Evolutionary conservation across 257 asterid species (phyloP), one percentile per base, ranked within the genome.

Genomic region (Primulina tabacum): DNA sequence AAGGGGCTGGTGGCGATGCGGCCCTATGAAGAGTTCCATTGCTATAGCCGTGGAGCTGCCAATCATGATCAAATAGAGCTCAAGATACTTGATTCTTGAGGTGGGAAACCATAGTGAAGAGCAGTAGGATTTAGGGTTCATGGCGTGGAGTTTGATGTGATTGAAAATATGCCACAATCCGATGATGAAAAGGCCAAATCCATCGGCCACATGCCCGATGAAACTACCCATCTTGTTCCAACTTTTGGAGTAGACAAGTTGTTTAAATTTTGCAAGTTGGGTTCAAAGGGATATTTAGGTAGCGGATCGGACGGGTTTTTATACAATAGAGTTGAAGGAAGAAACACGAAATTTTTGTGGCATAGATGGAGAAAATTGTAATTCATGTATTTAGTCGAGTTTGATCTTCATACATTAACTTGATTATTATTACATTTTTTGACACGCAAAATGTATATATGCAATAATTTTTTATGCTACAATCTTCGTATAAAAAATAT

Each of bases 131-230:
- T 63, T 75, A 4, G 86, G 81, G 32, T 78, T 62, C 2, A 59
- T 26, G 24, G 35, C 64, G 66, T 81, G 81, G 38, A 78, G 73
- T 28, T 63, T 78, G 40, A 66, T 67, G 33, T 81, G 81, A 52
- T 78, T 78, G 50, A 81, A 10, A 17, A 81, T 62, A 52, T 81
- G 86, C 86, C 83, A 81, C 3, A 81, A 57, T 35, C 86, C 86
- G 24, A 81, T 10, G 1, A 78, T 16, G 10, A 78, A 73, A 65
- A 81, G 75, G 43, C 68, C 79, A 47, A 78, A 81, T 33, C 86
- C 86, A 2, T 81, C 83, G 62, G 79, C 83, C 40, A 81, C 83
- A 68, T 81, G 86, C 28, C 86, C 86, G 10, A 72, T 73, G 50
- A 78, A 30, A 61, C 78, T 69, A 21, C 86, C 86, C 86, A 81